Base-by-base conservation (phyloP, 306 rosid species). In the Trifolium repens region DNA sequence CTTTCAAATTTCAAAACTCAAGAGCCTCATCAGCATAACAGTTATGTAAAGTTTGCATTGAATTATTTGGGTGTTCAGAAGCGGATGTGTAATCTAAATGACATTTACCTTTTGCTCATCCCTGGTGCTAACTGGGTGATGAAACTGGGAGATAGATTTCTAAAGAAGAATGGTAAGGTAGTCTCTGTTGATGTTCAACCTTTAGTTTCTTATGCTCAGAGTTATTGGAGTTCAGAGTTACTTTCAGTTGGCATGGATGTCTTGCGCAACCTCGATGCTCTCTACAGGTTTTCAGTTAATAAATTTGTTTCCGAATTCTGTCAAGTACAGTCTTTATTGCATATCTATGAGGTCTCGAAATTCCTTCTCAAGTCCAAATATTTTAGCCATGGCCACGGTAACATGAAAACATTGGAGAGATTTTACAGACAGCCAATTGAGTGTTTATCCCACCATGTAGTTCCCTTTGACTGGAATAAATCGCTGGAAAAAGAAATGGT, bases 81-180 rank as follows among this genome's bases (percentile, higher is more conserved):
- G 75, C 74, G 65, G 67, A 37, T 16, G 14, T 53, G 12, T 52
- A 39, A 75, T 69, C 69, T 7, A 40, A 76, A 78, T 59, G 78
- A 67, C 13, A 22, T 74, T 15, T 86, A 81, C 71, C 16, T 72
- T 73, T 80, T 90, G 68, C 85, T 90, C 42, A 39, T 85, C 55
- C 80, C 91, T 72, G 85, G 73, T 74, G 96, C 92, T 69, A 72
- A 72, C 59, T 92, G 96, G 96, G 89, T 83, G 50, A 79, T 35
- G 15, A 69, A 78, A 59, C 17, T 78, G 61, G 83, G 72, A 10
- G 82, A n/a, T 37, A 82, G 58, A n/a, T 42, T 69, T 69, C 55
- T 87, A 2, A 74, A 62, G 47, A 83, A 44, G 75, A 80, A 73
- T 17, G 89, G 90, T 8, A 82, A 66, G 71, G 17, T 84, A 58